Evolutionary conservation across 768 basidiomycete species (phyloP).

Genomic region (Baorangia bicolor): DNA sequence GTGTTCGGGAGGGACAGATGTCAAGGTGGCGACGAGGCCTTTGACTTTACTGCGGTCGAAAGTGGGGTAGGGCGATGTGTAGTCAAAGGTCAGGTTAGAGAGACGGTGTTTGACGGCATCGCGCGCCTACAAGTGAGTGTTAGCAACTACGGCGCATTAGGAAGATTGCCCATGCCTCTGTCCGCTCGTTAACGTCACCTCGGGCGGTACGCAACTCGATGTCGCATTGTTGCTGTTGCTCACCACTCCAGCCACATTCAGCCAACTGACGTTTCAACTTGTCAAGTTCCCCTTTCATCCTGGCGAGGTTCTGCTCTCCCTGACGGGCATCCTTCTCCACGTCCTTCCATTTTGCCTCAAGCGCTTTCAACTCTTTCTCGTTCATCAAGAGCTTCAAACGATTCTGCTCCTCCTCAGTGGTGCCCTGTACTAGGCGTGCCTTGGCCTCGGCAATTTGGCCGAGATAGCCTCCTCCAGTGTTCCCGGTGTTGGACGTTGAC

Average conservation of each 20-base stretch:
- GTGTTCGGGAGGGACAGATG: constrained; percentile 76
- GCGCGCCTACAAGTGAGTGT: constrained; percentile 49
- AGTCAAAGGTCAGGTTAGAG: constrained; percentile 79
- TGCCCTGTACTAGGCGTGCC: constrained; percentile 68
- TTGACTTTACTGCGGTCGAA: constrained; percentile 89
- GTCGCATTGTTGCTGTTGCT: constrained; percentile 64
- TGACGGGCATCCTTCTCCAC: constrained; percentile 84
- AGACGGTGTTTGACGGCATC: constrained; percentile 67
- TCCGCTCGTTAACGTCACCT: constrained; percentile 51
- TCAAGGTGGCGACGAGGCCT: constrained; percentile 88
- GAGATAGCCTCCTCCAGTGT: constrained; percentile 89
- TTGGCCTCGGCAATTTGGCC: constrained; percentile 90
- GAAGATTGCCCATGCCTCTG: constrained; percentile 51
- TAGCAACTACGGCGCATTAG: constrained; percentile 1
- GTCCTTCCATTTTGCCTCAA: constrained; percentile 79
- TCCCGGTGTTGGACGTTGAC: constrained; percentile 62
- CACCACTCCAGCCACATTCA: constrained; percentile 72
- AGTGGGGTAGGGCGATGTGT: constrained; percentile 67
- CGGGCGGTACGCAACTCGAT: constrained; percentile 50
- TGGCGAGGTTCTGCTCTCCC: constrained; percentile 64
- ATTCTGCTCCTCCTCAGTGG: constrained; percentile 82
- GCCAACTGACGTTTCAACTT: constrained; percentile 50
- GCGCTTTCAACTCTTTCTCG: constrained; percentile 72
- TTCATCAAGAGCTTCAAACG: constrained; percentile 72
- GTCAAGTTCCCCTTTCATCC: constrained; percentile 57